Conservation (phyloP, 768 basidiomycete species). For the Pisolithus orientalis region DNA sequence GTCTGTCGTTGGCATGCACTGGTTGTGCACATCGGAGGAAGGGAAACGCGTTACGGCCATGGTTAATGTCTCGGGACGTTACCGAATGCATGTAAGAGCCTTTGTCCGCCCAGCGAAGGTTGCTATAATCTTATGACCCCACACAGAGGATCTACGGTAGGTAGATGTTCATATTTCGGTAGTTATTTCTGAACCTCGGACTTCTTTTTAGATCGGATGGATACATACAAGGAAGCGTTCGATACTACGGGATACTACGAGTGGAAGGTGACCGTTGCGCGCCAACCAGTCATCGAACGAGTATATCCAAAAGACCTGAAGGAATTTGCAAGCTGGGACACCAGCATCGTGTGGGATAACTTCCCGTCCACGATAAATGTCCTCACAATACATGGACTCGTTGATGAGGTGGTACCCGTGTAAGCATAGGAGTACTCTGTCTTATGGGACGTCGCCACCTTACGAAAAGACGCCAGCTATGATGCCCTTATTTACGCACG, state of each 20-base stretch:
- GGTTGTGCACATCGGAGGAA: conserved; percentile 60
- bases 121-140: conserved; percentile 2
- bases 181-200: not conserved
- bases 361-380: conserved; percentile 63
- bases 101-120: not conserved
- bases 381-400: conserved; percentile 73
- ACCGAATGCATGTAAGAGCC: conserved; percentile 66
- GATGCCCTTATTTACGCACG: conserved; percentile 68
- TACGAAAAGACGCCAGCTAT: conserved; percentile 36
- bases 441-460: not conserved
- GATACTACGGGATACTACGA: conserved; percentile 53
- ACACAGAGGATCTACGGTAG: conserved; percentile 25
- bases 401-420: conserved; percentile 64
- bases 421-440: conserved; percentile 30
- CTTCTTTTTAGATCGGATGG: conserved; percentile 12
- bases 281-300: conserved; percentile 45
- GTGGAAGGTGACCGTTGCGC: conserved; percentile 62
- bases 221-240: conserved; percentile 44
- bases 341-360: conserved; percentile 57
- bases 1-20: conserved; percentile 57
- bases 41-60: conserved; percentile 52
- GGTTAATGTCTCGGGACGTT: conserved; percentile 72
- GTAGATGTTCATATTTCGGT: not conserved
- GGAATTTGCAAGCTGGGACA: conserved; percentile 58
- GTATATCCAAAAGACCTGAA: conserved; percentile 57